A percentile compares a stretch with the other conserved stretches of the same genome.
These are phyloP conservation scores for Hypoxylon crocopeplum DNA, from an alignment of 495 filamentous ascomycete species.

Conservation along the genomic window DNA sequence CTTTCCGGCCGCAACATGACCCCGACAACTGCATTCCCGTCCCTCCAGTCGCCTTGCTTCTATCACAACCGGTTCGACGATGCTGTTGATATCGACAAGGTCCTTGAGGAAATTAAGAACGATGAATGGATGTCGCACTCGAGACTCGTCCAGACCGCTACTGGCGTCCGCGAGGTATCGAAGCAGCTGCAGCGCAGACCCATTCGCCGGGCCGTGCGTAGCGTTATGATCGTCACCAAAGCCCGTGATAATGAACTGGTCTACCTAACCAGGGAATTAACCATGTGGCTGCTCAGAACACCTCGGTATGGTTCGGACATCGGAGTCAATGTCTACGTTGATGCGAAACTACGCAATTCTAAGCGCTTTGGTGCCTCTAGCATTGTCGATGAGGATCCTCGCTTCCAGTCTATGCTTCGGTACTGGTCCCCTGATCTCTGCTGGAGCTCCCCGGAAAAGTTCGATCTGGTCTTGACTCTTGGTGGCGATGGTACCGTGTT, in stretches of 20 bases:
- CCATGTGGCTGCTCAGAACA: conserved; percentile 84
- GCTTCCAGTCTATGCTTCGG: conserved; percentile 77
- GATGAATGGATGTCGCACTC: conserved; percentile 93
- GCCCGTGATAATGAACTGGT: conserved; percentile 91
- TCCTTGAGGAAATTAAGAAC: conserved; percentile 90
- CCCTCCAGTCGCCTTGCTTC: conserved; percentile 89
- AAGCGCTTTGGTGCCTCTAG: conserved; percentile 83
- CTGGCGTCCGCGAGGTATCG: conserved; percentile 90
- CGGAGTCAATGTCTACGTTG: conserved; percentile 92
- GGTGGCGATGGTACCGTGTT: conserved; percentile 93
- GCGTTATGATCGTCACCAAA: conserved; percentile 97
- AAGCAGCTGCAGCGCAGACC: conserved; percentile 89
- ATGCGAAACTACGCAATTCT: conserved; percentile 84
- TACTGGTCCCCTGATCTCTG: conserved; percentile 97
- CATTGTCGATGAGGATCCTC: conserved; percentile 72
- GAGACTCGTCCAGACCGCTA: conserved; percentile 90
- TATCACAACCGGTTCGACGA: conserved; percentile 97
- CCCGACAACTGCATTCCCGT: conserved; percentile 67
- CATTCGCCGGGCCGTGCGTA: conserved; percentile 84
- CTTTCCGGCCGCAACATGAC: conserved; percentile 60
- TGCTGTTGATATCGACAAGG: conserved; percentile 91
- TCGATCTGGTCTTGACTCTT: conserved; percentile 90
- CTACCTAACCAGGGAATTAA: conserved; percentile 80
- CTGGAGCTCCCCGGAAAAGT: conserved; percentile 85
- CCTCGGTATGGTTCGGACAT: conserved; percentile 80